Evolutionary conservation across 306 rosid genomes (phyloP).

Genomic region (Mucuna pruriens): DNA sequence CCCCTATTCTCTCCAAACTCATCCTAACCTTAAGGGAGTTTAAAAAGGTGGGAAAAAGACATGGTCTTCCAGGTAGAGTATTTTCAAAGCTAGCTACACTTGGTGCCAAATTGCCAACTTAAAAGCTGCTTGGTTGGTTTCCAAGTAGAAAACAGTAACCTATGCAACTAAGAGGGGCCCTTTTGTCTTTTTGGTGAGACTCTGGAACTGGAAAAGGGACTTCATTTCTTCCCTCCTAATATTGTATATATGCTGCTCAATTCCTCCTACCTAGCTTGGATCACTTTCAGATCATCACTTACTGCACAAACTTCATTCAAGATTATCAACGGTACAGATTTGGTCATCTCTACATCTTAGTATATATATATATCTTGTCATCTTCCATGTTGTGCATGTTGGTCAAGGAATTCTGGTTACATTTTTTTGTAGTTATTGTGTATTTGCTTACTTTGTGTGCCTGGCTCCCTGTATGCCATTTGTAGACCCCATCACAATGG

Average conservation of each 20-base stretch:
- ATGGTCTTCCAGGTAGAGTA: constrained; percentile 38
- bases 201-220: background rate
- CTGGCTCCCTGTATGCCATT: constrained; percentile 63
- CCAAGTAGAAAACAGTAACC: constrained; percentile 27
- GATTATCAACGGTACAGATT: background rate
- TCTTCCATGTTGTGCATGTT: constrained; percentile 9
- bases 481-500: constrained; percentile 23
- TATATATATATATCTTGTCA: background rate
- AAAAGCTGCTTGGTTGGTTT: constrained; percentile 44
- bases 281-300: constrained; percentile 27
- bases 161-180: constrained; percentile 17
- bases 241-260: constrained; percentile 27
- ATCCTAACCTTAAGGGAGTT: constrained; percentile 37
- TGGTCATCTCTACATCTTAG: background rate
- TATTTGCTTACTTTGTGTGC: constrained; percentile 31
- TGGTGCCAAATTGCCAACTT: constrained; percentile 50
- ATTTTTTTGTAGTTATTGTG: background rate
- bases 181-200: constrained; percentile 26
- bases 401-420: background rate
- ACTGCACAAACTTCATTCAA: background rate
- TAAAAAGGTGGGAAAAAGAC: constrained; percentile 37
- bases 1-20: constrained; percentile 25
- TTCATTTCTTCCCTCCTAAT: constrained; percentile 25
- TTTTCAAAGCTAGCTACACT: constrained; percentile 34
- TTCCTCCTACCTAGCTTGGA: background rate